These are phyloP conservation scores for Penicillium hesseltinei DNA, from an alignment of 2,329 filamentous ascomycete species.

Conservation along the genomic window DNA sequence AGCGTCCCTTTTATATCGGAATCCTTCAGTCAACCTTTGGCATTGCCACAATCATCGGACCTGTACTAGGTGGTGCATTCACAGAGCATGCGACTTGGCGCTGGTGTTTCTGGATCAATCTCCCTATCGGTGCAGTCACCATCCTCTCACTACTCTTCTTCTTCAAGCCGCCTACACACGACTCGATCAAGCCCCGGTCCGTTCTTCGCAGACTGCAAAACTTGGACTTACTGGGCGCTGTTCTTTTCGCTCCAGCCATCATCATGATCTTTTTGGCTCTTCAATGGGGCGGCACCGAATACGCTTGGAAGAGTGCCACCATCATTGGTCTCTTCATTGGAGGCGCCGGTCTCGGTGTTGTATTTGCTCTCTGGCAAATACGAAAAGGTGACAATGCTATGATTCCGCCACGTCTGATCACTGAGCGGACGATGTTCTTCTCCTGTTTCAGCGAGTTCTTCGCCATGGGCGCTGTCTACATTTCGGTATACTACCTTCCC, in stretches of 20 bases:
- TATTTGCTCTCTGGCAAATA: background rate
- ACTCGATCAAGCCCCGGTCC: background rate
- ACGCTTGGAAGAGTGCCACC: conserved; percentile 1
- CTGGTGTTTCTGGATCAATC: background rate
- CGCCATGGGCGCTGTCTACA: conserved; percentile 3
- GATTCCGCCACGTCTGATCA: background rate
- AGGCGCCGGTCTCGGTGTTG: background rate
- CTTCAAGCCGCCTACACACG: background rate
- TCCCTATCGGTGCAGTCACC: background rate
- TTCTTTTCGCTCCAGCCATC: background rate
- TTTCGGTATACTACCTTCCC: conserved; percentile 11
- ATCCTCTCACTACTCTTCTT: background rate
- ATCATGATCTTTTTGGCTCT: background rate
- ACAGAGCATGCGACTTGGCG: background rate
- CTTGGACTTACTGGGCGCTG: background rate
- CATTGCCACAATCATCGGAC: background rate
- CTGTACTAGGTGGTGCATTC: background rate
- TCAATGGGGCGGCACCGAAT: background rate
- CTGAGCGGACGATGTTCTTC: conserved; percentile 4
- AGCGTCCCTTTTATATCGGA: background rate
- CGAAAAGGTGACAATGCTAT: background rate
- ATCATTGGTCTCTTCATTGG: background rate
- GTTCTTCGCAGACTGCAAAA: background rate
- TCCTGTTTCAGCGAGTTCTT: conserved; percentile 4
- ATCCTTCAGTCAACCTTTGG: background rate